Conservation (phyloP, 2,329 filamentous ascomycete genomes). For the Talaromyces sp. region DNA sequence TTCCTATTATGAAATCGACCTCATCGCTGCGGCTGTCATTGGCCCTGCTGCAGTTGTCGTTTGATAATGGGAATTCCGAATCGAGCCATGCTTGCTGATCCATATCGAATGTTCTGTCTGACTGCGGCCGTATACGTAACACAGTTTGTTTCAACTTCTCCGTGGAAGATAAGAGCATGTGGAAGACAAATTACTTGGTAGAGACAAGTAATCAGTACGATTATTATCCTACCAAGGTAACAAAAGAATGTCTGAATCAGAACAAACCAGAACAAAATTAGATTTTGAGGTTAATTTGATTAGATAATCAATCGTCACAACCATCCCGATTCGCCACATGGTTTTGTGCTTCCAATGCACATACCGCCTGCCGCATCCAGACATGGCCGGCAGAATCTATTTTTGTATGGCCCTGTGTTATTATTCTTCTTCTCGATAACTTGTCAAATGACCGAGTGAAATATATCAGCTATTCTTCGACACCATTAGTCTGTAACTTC, state of each 20-base stretch:
- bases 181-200: too few relatives aligned
- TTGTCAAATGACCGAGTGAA: too few relatives aligned
- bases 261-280: not conserved
- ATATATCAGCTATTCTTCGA: too few relatives aligned
- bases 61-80: conserved; percentile 7
- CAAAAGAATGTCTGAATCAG: not conserved
- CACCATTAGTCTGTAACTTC: too few relatives aligned
- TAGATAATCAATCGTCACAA: not conserved
- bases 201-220: not conserved
- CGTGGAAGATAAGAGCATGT: too few relatives aligned
- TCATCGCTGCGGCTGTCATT: not conserved
- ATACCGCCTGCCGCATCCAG: not conserved
- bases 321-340: not conserved
- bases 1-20: not conserved
- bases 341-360: not conserved
- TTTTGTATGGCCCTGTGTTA: too few relatives aligned
- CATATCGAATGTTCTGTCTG: not conserved
- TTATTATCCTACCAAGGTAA: too few relatives aligned
- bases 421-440: too few relatives aligned
- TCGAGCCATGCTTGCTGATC: not conserved
- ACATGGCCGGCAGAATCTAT: conserved; percentile 19
- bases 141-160: not conserved
- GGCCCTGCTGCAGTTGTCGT: not conserved
- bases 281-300: not conserved
- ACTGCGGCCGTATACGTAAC: not conserved